A percentile compares a stretch with the other conserved stretches of the same genome.
Conservation (phyloP, 2,329 filamentous ascomycete species). For the Aspergillus unguis region DNA sequence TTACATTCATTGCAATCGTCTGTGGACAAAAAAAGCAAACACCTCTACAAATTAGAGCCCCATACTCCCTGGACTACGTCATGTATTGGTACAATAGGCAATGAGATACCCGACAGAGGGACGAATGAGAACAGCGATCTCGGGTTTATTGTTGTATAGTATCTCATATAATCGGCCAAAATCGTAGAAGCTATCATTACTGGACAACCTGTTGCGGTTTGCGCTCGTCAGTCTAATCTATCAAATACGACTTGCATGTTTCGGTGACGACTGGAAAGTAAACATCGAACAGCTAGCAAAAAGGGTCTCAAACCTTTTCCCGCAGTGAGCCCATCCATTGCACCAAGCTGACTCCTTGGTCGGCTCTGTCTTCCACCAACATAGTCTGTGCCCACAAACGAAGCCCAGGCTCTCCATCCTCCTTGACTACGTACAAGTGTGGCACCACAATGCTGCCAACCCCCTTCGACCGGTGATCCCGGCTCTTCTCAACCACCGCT, state of each 20-base stretch:
- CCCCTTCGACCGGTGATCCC: slow-evolving; percentile 78
- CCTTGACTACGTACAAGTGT: slow-evolving; percentile 86
- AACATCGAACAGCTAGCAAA: slow-evolving; percentile 14
- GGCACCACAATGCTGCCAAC: slow-evolving; percentile 92
- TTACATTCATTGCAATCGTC: background rate
- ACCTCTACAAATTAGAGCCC: background rate
- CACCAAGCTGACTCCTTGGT: slow-evolving; percentile 86
- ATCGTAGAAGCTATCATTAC: slow-evolving; percentile 25
- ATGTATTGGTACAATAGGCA: slow-evolving; percentile 3
- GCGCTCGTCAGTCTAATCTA: slow-evolving; percentile 23
- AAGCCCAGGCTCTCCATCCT: slow-evolving; percentile 92
- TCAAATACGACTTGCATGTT: slow-evolving; percentile 9
- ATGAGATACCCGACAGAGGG: background rate
- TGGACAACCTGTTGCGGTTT: slow-evolving; percentile 31
- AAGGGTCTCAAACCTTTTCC: slow-evolving; percentile 72
- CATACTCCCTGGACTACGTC: background rate
- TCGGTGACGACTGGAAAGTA: slow-evolving; percentile 9
- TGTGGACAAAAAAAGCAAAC: slow-evolving; percentile 3
- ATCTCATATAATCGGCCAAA: slow-evolving; percentile 21
- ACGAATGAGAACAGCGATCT: slow-evolving; percentile 9
- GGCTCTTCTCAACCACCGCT: slow-evolving; percentile 85
- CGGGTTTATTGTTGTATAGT: slow-evolving; percentile 23
- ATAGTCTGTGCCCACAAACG: slow-evolving; percentile 97
- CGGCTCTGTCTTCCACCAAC: slow-evolving; percentile 89
- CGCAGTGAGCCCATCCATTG: slow-evolving; percentile 90